Evolutionary conservation across 306 rosid species (phyloP), one percentile per base, ranked within the genome.

Genomic region (Pterocarpus macrocarpus): DNA sequence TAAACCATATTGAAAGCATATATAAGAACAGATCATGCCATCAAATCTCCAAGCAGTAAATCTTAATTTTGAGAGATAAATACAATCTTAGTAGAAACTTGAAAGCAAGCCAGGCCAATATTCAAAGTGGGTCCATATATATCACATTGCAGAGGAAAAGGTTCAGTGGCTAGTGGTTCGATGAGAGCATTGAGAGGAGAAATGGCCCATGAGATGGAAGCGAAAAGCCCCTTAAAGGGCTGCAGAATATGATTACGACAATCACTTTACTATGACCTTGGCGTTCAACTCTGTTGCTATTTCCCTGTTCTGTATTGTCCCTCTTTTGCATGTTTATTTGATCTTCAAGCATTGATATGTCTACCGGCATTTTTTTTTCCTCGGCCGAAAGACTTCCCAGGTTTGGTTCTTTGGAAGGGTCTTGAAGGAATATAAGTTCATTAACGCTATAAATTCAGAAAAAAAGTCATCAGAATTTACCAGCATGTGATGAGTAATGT

Each of bases 101-200:
- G 10, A 7, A 43, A 7, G 8, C 6, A 8, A 6, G 47, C 10
- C 10, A 77, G 81, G 65, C 81, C 77, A 58, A 75, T 75, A 1
- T 69, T 81, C 81, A 75, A 81, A 68, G 85, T 75, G 81, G 81
- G 81, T 15, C 85, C 81, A 22, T 12, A 3, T 47, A 38, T 38
- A 22, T 22, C 28, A 22, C 28, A 22, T 22, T 22, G 28, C 28
- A 22, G 28, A 22, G 28, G 45, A 41, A 5, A 41, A 41, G 8
- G 2, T 43, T 5, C 10, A 8, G 47, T 43, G 47, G 47, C 2
- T 62, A 66, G 52, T 5, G 53, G 32, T 34, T 35, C 35, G 32
- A 3, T 35, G 5, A 55, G 22, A 36, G 64, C 53, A 36, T 6
- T 35, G n/a, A 47, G 44, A 33, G 53, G 71, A 66, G 41, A 74